These are phyloP conservation scores for Colletotrichum sp. DNA, from an alignment of 2,329 filamentous ascomycete species.

Conservation along the genomic window DNA sequence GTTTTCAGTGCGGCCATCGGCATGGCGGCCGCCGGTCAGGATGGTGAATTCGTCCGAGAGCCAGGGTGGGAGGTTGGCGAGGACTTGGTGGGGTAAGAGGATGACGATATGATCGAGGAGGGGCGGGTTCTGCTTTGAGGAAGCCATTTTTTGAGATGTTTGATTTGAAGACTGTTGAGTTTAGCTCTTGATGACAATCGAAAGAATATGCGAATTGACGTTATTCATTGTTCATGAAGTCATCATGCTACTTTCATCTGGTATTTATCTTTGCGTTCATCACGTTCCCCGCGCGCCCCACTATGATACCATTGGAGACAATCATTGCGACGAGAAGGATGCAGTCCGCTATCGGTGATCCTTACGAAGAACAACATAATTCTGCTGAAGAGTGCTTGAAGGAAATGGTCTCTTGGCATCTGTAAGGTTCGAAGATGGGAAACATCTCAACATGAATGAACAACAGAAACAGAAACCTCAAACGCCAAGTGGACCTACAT, in stretches of 20 bases:
- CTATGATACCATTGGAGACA: constrained; percentile 16
- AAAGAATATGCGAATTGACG: background rate
- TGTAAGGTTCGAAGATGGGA: background rate
- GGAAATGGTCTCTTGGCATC: background rate
- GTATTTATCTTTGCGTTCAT: background rate
- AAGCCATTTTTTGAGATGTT: background rate
- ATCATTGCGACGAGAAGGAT: background rate
- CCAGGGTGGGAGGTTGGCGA: constrained; percentile 52
- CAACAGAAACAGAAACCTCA: background rate
- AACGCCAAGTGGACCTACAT: background rate
- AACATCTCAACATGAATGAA: background rate
- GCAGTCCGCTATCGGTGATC: constrained; percentile 4
- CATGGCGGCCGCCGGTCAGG: constrained; percentile 64
- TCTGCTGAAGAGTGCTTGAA: background rate
- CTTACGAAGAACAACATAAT: background rate
- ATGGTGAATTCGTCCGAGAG: constrained; percentile 62
- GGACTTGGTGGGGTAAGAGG: constrained; percentile 57
- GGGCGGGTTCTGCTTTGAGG: constrained; percentile 24
- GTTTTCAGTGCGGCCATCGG: constrained; percentile 66
- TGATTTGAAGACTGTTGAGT: no score
- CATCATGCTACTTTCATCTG: background rate
- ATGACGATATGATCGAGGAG: constrained; percentile 69
- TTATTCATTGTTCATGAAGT: background rate
- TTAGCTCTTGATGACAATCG: background rate
- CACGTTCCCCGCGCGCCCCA: constrained; percentile 18